These are phyloP conservation scores for Xylaria longipes DNA, from an alignment of 495 filamentous ascomycete genomes.

Conservation along the genomic window DNA sequence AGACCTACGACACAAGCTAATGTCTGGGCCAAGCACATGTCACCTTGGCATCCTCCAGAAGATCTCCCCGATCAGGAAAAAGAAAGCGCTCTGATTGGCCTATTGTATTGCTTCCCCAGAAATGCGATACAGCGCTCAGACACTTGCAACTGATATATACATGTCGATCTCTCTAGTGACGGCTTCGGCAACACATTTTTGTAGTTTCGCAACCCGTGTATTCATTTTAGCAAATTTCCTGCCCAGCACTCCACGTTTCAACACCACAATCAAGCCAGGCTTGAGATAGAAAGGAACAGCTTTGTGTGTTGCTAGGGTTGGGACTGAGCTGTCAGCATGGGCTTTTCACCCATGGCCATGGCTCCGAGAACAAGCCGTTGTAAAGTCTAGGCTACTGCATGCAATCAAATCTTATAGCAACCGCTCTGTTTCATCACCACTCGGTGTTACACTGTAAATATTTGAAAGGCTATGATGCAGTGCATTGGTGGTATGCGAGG, in stretches of 20 bases:
- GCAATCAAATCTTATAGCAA: background rate
- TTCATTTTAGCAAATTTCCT: background rate
- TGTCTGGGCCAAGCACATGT: constrained; percentile 4
- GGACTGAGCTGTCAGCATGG: background rate
- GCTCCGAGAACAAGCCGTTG: background rate
- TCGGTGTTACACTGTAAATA: background rate
- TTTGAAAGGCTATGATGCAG: background rate
- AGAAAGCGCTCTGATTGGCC: background rate
- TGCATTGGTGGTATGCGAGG: background rate
- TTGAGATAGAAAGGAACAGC: background rate
- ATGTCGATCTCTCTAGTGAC: constrained; percentile 6
- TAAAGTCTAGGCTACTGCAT: too few relatives aligned
- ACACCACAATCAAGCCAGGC: background rate
- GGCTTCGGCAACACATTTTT: background rate
- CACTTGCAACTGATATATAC: background rate
- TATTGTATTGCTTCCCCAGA: background rate
- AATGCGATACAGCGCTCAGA: background rate
- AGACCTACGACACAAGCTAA: background rate
- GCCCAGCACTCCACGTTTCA: background rate
- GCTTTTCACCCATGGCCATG: background rate
- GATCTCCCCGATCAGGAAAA: constrained; percentile 1
- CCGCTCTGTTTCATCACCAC: background rate
- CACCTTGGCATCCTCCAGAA: background rate
- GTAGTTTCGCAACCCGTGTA: constrained; percentile 9
- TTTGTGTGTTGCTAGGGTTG: background rate